Conservation (phyloP, 257 asterid genomes). For the Capsicum rhomboideum region DNA sequence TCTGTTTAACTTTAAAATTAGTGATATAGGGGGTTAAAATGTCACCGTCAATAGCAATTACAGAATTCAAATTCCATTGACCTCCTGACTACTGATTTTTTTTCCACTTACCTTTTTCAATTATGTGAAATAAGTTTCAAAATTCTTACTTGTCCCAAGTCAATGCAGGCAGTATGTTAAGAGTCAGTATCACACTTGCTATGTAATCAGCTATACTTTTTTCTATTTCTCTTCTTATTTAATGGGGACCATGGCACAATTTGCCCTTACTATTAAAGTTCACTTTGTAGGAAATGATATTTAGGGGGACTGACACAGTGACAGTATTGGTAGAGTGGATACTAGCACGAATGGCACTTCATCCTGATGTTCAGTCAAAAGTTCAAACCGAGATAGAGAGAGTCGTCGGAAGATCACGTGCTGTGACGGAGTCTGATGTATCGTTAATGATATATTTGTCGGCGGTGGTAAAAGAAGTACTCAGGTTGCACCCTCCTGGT, state of each 20-base stretch:
- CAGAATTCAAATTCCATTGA: not conserved
- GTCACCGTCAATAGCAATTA: not conserved
- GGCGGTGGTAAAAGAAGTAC: conserved; percentile 71
- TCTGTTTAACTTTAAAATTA: not conserved
- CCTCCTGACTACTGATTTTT: no score
- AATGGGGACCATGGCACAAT: not conserved
- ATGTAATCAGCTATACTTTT: not conserved
- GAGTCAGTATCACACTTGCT: not conserved
- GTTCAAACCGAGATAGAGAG: conserved; percentile 57
- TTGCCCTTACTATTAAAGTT: not conserved
- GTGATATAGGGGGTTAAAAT: not conserved
- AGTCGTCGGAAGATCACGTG: conserved; percentile 42
- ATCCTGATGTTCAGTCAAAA: conserved; percentile 49
- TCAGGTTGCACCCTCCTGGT: conserved; percentile 83
- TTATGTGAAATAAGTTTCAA: no score
- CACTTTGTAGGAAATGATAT: conserved; percentile 69
- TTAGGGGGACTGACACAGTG: conserved; percentile 82
- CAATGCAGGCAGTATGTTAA: not conserved
- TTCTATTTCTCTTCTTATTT: not conserved
- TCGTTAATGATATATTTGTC: conserved; percentile 39
- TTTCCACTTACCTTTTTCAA: no score
- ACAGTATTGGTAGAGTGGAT: conserved; percentile 74
- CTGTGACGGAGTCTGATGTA: conserved; percentile 42
- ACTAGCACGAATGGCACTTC: conserved; percentile 60
- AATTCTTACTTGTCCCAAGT: not conserved